A percentile compares a stretch with the other conserved stretches of the same genome.
These are phyloP conservation scores for rapeseed (Brassica napus) DNA, from an alignment of 345 rosid genomes.

Conservation along the genomic window DNA sequence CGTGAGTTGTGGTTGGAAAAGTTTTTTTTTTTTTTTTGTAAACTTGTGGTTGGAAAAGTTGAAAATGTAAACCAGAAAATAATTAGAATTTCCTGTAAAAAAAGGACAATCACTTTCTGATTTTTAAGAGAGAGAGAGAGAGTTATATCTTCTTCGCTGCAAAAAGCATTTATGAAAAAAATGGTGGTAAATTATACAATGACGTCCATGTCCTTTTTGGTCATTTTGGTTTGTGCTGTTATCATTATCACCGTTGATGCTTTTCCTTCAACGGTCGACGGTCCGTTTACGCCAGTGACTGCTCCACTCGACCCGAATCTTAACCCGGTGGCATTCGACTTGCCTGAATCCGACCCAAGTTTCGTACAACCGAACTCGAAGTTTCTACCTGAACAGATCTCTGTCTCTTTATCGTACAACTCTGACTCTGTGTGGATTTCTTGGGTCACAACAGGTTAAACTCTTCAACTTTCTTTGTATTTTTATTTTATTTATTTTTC, in stretches of 20 bases:
- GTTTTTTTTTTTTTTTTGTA: neutral
- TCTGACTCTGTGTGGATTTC: constrained; percentile 77
- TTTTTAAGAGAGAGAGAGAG: neutral
- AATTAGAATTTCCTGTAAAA: neutral
- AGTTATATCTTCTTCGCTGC: constrained; percentile 22
- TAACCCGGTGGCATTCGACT: constrained; percentile 65
- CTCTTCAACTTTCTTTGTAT: constrained; percentile 2
- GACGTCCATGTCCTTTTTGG: neutral
- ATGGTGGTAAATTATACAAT: constrained; percentile 24
- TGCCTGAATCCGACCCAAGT: constrained; percentile 72
- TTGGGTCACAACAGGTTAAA: constrained; percentile 85
- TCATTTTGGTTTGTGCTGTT: constrained; percentile 2
- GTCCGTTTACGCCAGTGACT: constrained; percentile 76
- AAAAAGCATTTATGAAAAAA: neutral
- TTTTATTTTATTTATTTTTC: neutral
- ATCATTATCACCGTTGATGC: constrained; percentile 24
- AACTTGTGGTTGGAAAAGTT: neutral
- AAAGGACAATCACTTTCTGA: neutral
- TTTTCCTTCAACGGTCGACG: constrained; percentile 60
- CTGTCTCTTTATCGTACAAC: constrained; percentile 67
- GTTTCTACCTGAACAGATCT: constrained; percentile 76
- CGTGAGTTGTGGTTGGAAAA: neutral
- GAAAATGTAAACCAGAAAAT: neutral
- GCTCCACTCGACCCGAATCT: constrained; percentile 61
- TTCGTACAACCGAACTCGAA: constrained; percentile 44